phyloP scores from a whole-genome alignment of 208 protist species.

The Porcisia hertigi region DNA sequence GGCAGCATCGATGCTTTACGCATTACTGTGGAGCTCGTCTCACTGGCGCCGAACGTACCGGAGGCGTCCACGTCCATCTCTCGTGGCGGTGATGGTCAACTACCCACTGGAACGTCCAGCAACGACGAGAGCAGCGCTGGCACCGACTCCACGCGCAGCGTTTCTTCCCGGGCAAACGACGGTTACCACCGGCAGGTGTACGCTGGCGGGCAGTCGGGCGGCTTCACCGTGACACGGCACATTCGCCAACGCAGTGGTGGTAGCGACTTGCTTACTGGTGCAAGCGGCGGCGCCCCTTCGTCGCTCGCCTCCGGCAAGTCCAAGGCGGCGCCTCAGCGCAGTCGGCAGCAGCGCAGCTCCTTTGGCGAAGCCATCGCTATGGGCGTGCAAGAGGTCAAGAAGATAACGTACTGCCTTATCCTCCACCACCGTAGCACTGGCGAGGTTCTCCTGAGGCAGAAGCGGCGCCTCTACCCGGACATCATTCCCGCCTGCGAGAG shows the following conservation, averaged over 20 bases:
- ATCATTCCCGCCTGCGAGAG: slow-evolving; percentile 41
- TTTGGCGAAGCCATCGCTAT: not conserved
- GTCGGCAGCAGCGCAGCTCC: not conserved
- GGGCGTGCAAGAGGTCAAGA: slow-evolving; percentile 34
- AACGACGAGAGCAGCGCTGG: slow-evolving; percentile 10
- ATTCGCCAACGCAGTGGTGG: slow-evolving; percentile 21
- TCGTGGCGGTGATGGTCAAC: not conserved
- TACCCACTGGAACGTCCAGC: not conserved
- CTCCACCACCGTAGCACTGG: slow-evolving; percentile 18
- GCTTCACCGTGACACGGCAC: slow-evolving; percentile 36
- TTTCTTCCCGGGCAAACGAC: slow-evolving; percentile 1
- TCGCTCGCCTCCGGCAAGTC: not conserved
- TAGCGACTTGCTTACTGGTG: slow-evolving; percentile 1
- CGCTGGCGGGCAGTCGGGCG: slow-evolving; percentile 18
- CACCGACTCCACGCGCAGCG: slow-evolving; percentile 17
- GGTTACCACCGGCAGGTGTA: slow-evolving; percentile 22
- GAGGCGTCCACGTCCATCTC: not conserved
- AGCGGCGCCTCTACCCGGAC: slow-evolving; percentile 36
- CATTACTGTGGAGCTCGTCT: slow-evolving; percentile 21
- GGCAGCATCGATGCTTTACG: slow-evolving; percentile 18
- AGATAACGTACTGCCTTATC: slow-evolving; percentile 21
- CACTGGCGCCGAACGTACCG: not conserved
- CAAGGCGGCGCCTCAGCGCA: not conserved
- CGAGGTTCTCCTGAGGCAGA: slow-evolving; percentile 7
- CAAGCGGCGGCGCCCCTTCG: not conserved